Percentiles rank a stretch among this genome's conserved stretches.
These are phyloP conservation scores for Pharnaceum exiguum DNA, from an alignment of 148 eudicot genomes.

Conservation along the genomic window DNA sequence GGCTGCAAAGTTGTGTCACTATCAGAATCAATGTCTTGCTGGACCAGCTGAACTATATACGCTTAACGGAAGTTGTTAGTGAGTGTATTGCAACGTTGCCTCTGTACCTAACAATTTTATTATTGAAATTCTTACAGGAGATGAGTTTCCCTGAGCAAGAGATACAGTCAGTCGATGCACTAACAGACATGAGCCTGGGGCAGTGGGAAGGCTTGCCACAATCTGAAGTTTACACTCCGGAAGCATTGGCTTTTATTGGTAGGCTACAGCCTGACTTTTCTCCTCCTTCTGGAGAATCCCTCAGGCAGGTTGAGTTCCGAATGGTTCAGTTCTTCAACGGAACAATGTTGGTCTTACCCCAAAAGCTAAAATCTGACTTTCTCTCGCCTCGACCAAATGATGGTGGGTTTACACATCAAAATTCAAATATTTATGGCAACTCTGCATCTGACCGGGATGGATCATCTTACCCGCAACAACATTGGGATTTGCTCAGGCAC, in stretches of 20 bases:
- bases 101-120: background rate
- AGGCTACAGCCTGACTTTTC: constrained; percentile 82
- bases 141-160: constrained; percentile 67
- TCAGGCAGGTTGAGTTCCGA: constrained; percentile 90
- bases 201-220: constrained; percentile 91
- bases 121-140: constrained; percentile 45
- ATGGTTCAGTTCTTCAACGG: constrained; percentile 80
- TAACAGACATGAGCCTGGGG: constrained; percentile 86
- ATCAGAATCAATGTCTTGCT: too few relatives aligned
- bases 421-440: constrained; percentile 31
- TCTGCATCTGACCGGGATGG: constrained; percentile 46
- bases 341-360: constrained; percentile 57
- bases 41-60: too few relatives aligned
- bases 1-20: too few relatives aligned
- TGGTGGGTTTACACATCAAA: constrained; percentile 42
- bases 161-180: constrained; percentile 71
- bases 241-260: constrained; percentile 52
- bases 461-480: constrained; percentile 38
- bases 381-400: constrained; percentile 69
- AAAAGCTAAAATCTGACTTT: constrained; percentile 62
- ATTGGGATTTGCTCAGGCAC: constrained; percentile 74
- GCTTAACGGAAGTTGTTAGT: too few relatives aligned
- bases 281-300: constrained; percentile 92
- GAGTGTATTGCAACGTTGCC: too few relatives aligned
- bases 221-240: constrained; percentile 76